Base-by-base conservation (phyloP, 495 filamentous ascomycete genomes). In the Jackrogersella minutella region DNA sequence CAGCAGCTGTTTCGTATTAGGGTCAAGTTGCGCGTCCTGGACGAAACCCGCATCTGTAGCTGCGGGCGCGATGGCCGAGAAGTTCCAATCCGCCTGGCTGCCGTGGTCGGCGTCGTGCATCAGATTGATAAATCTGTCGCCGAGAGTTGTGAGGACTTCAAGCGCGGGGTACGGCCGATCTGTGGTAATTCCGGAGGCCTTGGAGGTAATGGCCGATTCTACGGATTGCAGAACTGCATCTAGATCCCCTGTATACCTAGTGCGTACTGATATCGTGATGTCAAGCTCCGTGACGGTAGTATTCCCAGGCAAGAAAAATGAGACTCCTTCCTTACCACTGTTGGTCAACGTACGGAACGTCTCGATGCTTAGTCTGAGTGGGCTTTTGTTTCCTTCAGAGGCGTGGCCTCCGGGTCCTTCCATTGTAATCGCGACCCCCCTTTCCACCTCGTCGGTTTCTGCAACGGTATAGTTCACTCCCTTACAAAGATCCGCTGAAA, bases 1-100 rank as follows among this genome's bases (percentile, higher is more conserved):
- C 47, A 86, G 26, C 13, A 70, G 21, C 7, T 63, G 36, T 13
- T 68, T 58, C 6, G 62, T 70, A 11, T 34, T 26, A 1, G 62
- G 30, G 40, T 70, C 80, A 55, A 87, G 81, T 5, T 79, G 81
- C 75, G 70, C 63, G 17, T 74, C 58, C 31, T 73, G 70, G 11
- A 73, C 43, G 60, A 68, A 73, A 19, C 62, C 61, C 14, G 70
- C 70, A 39, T 70, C 66, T 6, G 70, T 67, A 0, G 66, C 58
- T 2, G 70, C 70, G 8, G 70, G 70, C 3, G 70, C 66, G 26
- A 65, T 58, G 2, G 66, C 65, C 4, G 74, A 64, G 68, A 77
- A 58, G 60, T 77, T 74, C 78, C 79, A 57, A 78, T 79, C 72
- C 79, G 79, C 0, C 76, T 81, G 5, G 26, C 44, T 50, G 75